These are phyloP conservation scores for Onygenales sp. DNA, from an alignment of 2,329 filamentous ascomycete species.

Conservation along the genomic window DNA sequence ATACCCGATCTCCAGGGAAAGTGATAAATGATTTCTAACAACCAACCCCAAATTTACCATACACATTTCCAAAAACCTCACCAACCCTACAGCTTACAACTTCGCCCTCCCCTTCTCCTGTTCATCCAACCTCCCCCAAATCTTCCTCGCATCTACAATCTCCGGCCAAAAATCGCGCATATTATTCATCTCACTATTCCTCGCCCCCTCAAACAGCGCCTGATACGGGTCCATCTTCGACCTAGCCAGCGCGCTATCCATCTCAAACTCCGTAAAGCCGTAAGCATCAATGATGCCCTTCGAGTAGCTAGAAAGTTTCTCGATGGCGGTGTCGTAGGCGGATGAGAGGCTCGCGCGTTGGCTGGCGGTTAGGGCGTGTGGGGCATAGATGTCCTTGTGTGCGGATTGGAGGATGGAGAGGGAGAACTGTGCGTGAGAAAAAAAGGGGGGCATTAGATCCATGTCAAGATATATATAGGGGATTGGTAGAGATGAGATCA, in stretches of 20 bases:
- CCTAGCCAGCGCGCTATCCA: constrained; percentile 17
- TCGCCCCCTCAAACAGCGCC: constrained; percentile 14
- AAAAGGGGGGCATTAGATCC: too few species aligned
- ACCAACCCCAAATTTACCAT: not conserved
- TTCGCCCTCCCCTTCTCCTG: constrained; percentile 12
- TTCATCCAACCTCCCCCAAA: constrained; percentile 10
- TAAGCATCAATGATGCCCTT: constrained; percentile 16
- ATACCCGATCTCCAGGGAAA: too few species aligned
- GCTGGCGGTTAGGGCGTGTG: constrained; percentile 5
- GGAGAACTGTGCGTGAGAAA: constrained; percentile 9
- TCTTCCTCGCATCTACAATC: constrained; percentile 14
- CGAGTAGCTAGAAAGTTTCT: constrained; percentile 12
- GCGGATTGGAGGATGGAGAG: constrained; percentile 13
- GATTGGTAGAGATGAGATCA: not conserved
- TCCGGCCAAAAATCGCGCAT: constrained; percentile 14
- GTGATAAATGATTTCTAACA: too few species aligned
- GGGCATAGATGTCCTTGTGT: constrained; percentile 10
- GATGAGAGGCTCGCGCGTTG: constrained; percentile 9
- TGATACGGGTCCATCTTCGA: constrained; percentile 16
- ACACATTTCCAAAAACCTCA: not conserved
- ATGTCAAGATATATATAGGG: too few species aligned
- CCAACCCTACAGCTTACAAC: constrained; percentile 8
- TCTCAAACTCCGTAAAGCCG: constrained; percentile 17
- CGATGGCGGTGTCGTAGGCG: constrained; percentile 12
- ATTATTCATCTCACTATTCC: constrained; percentile 18